These are phyloP conservation scores for Carex cristatella DNA, from an alignment of 176 grass and related monocot genomes.

Conservation along the genomic window DNA sequence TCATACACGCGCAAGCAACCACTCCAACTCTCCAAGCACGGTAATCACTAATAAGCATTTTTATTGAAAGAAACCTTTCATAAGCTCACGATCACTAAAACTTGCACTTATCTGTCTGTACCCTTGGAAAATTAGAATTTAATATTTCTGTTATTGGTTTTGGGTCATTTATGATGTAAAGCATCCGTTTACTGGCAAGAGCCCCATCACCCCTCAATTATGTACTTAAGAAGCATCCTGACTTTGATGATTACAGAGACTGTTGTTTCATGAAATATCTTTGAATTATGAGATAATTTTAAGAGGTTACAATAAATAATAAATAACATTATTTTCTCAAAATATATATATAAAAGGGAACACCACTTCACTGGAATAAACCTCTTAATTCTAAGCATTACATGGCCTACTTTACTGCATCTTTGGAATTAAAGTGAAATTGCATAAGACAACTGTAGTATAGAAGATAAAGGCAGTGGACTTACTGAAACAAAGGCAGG, in stretches of 20 bases:
- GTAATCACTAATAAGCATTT: neutral
- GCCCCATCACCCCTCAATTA: neutral
- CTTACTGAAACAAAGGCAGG: slow-evolving; percentile 78
- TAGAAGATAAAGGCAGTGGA: neutral
- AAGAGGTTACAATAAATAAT: neutral
- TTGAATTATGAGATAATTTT: neutral
- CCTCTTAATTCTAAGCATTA: neutral
- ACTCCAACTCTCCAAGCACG: neutral
- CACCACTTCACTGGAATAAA: neutral
- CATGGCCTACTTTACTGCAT: neutral
- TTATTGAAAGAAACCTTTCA: neutral
- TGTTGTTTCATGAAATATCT: neutral
- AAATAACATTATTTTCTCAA: neutral
- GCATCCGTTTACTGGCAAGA: neutral
- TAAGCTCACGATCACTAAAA: neutral
- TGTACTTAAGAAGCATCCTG: neutral
- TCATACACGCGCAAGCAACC: neutral
- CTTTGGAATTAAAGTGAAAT: neutral
- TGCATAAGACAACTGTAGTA: neutral
- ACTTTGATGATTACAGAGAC: neutral
- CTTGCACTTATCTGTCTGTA: neutral
- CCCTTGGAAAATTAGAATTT: neutral
- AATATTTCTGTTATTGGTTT: neutral
- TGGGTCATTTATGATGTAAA: neutral
- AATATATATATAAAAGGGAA: neutral